Evolutionary conservation across 2,329 filamentous ascomycete species (phyloP), one percentile per base, ranked within the genome.

Genomic region (Neopestalotiopsis clavispora): DNA sequence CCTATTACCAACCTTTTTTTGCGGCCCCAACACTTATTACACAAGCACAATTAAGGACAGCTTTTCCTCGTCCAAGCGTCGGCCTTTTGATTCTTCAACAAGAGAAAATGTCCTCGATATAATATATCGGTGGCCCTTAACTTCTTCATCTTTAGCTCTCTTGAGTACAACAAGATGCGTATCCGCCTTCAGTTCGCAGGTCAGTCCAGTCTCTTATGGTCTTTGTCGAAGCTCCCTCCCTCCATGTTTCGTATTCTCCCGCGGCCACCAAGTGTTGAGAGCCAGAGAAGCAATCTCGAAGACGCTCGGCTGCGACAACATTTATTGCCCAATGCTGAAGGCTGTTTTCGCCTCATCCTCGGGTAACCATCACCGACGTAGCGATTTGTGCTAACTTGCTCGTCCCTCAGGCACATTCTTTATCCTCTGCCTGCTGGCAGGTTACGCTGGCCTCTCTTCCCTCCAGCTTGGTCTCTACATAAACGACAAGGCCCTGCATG

Each of bases 401-500:
- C 13, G 0, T 10, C 28, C 17, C 59, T 45, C 76, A 95, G 92
- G 89, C 78, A 86, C 87, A 72, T 95, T 92, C 80, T 80, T 89
- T 81, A 78, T 89, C 71, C 88, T 98, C 74, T 84, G 94, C 73
- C 85, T 97, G 70, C 81, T 93, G 67, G 90, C 93, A 70, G 94
- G 89, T 71, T 97, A 95, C 78, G 87, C 91, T 71, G 94, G 94
- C 73, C 91, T 98, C 68, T 91, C 93, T 40, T 83, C 86, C 52
- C 78, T 90, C 67, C 86, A 90, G 72, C 76, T 89, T 73, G 82
- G 82, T 71, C 74, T 81, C 71, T 79, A 86, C 76, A 87, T 95
- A 78, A 94, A 97, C 84, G 95, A 98, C 87, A 98, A 99, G 82
- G 84, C 92, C 76, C 87, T 98, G 34, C 96, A 98, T 81, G 87